phyloP scores from a whole-genome alignment of 2,329 filamentous ascomycete genomes.

The Fusarium ambrosium region DNA sequence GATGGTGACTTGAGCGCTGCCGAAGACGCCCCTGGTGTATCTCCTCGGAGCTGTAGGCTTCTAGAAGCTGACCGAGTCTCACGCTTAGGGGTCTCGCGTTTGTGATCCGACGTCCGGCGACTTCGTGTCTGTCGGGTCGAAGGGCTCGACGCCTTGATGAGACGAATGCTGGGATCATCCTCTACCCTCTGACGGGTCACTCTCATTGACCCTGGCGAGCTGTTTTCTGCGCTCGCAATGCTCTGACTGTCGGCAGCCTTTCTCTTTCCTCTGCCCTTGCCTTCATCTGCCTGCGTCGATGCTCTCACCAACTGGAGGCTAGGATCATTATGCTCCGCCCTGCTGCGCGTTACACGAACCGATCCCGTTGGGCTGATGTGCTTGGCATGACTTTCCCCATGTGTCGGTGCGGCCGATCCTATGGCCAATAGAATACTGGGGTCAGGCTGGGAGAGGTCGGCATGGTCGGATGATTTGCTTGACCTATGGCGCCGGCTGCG shows the following conservation, averaged over 20 bases:
- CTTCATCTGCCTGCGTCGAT: conserved; percentile 27
- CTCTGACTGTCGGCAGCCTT: conserved; percentile 33
- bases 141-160: conserved; percentile 41
- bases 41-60: conserved; percentile 33
- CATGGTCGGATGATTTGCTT: conserved; percentile 41
- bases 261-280: conserved; percentile 39
- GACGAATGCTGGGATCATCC: conserved; percentile 45
- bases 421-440: conserved; percentile 50
- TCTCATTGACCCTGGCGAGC: conserved; percentile 41
- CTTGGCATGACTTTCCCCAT: conserved; percentile 28
- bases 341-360: conserved; percentile 48
- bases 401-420: conserved; percentile 27
- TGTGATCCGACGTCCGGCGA: conserved; percentile 40
- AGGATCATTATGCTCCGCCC: conserved; percentile 41
- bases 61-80: conserved; percentile 43
- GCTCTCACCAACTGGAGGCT: conserved; percentile 43
- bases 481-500: conserved; percentile 48
- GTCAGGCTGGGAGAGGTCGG: conserved; percentile 42
- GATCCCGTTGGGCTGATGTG: conserved; percentile 34
- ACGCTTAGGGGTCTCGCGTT: conserved; percentile 39
- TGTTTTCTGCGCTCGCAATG: conserved; percentile 27
- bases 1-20: conserved; percentile 48
- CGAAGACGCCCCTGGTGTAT: conserved; percentile 40
- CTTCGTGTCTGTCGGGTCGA: conserved; percentile 41
- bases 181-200: conserved; percentile 47